Evolutionary conservation across 1,284 basidiomycete genomes (phyloP).

Genomic region (Limonomyces culmigenus): DNA sequence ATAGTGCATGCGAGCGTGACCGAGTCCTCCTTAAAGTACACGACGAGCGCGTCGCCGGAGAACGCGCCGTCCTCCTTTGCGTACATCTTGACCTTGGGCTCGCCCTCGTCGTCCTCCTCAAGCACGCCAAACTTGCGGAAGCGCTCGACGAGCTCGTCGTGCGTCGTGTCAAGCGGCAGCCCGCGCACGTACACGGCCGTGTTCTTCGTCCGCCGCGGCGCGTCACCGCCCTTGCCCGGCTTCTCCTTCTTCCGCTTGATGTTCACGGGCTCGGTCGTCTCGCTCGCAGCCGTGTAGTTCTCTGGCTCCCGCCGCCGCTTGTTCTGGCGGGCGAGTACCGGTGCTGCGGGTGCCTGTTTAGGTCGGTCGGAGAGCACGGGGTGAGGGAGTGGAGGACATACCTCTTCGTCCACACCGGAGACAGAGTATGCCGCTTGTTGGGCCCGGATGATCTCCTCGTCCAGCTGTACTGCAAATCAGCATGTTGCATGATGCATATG

Average conservation of each 20-base stretch:
- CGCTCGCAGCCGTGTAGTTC: slow-evolving; percentile 48
- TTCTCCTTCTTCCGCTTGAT: slow-evolving; percentile 24
- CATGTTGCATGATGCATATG: slow-evolving; percentile 1
- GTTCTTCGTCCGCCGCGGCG: slow-evolving; percentile 68
- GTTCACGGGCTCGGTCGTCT: slow-evolving; percentile 22
- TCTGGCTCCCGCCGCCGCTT: slow-evolving; percentile 71
- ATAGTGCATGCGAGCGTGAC: slow-evolving; percentile 76
- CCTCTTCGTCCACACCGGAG: slow-evolving; percentile 80
- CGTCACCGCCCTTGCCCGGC: slow-evolving; percentile 16
- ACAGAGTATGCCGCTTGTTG: slow-evolving; percentile 91
- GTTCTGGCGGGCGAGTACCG: slow-evolving; percentile 60
- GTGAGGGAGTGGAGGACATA: slow-evolving; percentile 22
- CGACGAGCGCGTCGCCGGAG: slow-evolving; percentile 89
- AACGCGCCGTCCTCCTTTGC: slow-evolving; percentile 79
- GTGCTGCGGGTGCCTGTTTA: slow-evolving; percentile 63
- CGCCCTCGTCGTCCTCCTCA: slow-evolving; percentile 78
- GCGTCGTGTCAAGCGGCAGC: slow-evolving; percentile 65
- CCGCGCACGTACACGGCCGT: slow-evolving; percentile 87
- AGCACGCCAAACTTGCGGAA: slow-evolving; percentile 89
- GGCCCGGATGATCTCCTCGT: slow-evolving; percentile 65
- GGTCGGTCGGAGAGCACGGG: slow-evolving; percentile 9
- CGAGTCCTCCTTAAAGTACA: slow-evolving; percentile 95
- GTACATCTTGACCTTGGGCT: slow-evolving; percentile 89
- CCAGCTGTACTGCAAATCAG: slow-evolving; percentile 35
- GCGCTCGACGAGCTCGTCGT: slow-evolving; percentile 60